Conservation (phyloP, 768 basidiomycete species). For the Lactifluus rugatus region DNA sequence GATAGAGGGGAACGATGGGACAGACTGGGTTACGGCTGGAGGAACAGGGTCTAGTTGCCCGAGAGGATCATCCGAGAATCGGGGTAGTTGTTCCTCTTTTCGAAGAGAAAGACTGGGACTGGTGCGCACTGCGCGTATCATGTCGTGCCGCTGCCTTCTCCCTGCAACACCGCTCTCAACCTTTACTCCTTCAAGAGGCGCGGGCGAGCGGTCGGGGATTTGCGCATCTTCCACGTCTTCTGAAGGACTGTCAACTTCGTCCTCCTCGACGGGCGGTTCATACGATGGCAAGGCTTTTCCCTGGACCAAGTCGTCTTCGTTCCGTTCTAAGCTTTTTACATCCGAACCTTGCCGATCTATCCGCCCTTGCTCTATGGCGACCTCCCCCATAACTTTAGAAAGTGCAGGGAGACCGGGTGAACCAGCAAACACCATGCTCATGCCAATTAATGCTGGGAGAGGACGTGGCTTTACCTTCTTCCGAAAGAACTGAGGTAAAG, state of each 20-base stretch:
- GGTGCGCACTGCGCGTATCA: conserved; percentile 54
- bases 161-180: neutral
- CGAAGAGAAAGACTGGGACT: conserved; percentile 61
- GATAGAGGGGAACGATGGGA: conserved; percentile 52
- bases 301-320: conserved; percentile 34
- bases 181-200: conserved; percentile 18
- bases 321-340: conserved; percentile 39
- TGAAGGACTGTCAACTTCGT: conserved; percentile 33
- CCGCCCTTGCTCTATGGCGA: conserved; percentile 86
- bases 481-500: conserved; percentile 39
- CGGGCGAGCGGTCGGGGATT: conserved; percentile 10
- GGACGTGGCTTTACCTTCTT: conserved; percentile 64
- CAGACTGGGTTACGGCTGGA: conserved; percentile 53
- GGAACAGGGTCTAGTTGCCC: conserved; percentile 47
- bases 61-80: conserved; percentile 64
- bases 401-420: conserved; percentile 67
- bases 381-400: conserved; percentile 64
- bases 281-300: conserved; percentile 16
- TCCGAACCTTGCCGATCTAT: conserved; percentile 50
- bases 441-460: conserved; percentile 72
- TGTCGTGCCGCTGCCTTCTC: conserved; percentile 32
- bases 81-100: conserved; percentile 40
- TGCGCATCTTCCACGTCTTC: conserved; percentile 25
- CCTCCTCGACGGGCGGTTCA: conserved; percentile 28
- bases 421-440: conserved; percentile 73